These are phyloP conservation scores for Nemania diffusa DNA, from an alignment of 2,329 filamentous ascomycete genomes.

Conservation along the genomic window DNA sequence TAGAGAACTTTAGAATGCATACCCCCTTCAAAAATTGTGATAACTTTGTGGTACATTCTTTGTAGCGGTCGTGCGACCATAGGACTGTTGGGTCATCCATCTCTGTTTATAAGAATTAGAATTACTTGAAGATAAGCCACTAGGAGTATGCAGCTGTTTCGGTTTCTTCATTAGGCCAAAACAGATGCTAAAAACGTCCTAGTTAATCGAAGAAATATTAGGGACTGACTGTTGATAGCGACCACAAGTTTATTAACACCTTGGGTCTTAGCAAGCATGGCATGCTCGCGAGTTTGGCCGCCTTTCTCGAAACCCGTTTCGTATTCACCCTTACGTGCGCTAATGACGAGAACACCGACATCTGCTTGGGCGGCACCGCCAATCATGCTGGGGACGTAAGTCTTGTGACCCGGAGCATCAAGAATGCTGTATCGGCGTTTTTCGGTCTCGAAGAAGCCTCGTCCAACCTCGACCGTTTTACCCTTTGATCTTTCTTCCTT, in stretches of 20 bases:
- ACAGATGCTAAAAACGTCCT: not conserved
- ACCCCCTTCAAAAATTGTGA: constrained; percentile 82
- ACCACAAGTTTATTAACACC: constrained; percentile 97
- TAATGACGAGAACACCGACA: constrained; percentile 95
- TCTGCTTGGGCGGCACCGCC: constrained; percentile 93
- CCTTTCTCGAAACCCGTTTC: constrained; percentile 97
- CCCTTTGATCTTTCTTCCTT: constrained; percentile 96
- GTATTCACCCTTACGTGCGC: constrained; percentile 96
- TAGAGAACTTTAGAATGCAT: constrained; percentile 8
- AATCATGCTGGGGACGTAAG: constrained; percentile 98
- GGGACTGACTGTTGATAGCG: constrained; percentile 77
- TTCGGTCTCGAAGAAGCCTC: constrained; percentile 96
- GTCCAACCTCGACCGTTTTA: constrained; percentile 97
- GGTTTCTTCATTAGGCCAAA: not conserved
- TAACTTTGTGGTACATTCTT: constrained; percentile 92
- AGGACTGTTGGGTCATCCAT: constrained; percentile 98
- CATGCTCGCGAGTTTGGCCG: constrained; percentile 96
- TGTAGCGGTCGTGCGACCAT: constrained; percentile 93
- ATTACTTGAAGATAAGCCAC: not conserved
- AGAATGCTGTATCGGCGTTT: constrained; percentile 96
- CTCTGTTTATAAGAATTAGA: constrained; percentile 55
- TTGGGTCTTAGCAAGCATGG: constrained; percentile 96
- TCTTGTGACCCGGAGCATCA: constrained; percentile 97
- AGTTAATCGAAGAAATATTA: not conserved
- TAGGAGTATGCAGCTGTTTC: not conserved